Conservation (phyloP, 208 protist genomes). For the Crithidia fasciculata region DNA sequence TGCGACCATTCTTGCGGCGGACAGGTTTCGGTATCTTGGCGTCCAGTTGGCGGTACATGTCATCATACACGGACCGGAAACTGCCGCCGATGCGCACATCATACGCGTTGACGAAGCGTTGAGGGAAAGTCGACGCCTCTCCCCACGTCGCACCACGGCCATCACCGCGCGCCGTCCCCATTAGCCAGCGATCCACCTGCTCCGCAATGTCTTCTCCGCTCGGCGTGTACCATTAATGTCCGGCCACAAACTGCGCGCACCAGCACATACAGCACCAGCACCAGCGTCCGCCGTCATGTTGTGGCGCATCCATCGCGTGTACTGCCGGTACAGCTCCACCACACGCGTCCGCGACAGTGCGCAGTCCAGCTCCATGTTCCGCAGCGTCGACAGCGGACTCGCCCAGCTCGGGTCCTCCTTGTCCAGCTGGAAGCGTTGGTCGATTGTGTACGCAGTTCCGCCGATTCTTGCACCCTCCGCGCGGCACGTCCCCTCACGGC, state of each 20-base stretch:
- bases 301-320: constrained; percentile 1
- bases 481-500: constrained; percentile 6
- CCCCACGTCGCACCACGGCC: not conserved
- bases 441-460: not conserved
- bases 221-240: too few species aligned
- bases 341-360: not conserved
- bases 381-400: not conserved
- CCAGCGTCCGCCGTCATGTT: not conserved
- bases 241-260: too few species aligned
- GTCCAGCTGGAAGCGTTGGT: not conserved
- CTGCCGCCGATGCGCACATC: not conserved
- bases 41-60: too few species aligned
- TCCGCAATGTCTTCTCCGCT: not conserved
- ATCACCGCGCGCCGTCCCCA: not conserved
- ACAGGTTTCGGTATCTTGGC: too few species aligned
- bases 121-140: not conserved
- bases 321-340: constrained; percentile 1
- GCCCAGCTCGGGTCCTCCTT: constrained; percentile 1
- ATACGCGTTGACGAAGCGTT: not conserved
- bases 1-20: too few species aligned
- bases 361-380: constrained; percentile 7
- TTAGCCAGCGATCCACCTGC: not conserved
- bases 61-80: too few species aligned
- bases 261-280: too few species aligned
- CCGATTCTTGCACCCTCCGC: not conserved